A percentile compares a stretch with the other conserved stretches of the same genome.
These are phyloP conservation scores for Colletotrichum sojae DNA, from an alignment of 2,329 filamentous ascomycete genomes.

Conservation along the genomic window DNA sequence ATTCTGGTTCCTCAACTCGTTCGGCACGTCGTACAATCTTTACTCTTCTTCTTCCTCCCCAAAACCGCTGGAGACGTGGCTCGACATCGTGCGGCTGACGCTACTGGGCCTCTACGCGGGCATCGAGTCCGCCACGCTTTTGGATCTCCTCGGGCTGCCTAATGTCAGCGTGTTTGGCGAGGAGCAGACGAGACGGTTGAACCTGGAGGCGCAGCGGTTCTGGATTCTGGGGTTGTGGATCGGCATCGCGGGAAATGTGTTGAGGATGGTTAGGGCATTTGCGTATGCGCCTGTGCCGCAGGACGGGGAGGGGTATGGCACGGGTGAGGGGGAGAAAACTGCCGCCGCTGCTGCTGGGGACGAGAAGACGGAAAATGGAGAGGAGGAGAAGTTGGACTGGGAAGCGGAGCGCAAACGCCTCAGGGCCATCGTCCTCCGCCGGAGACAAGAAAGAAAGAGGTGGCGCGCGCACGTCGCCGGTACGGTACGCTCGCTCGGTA, in stretches of 20 bases:
- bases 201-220: constrained; percentile 75
- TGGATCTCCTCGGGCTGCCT: constrained; percentile 64
- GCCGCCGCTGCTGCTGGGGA: constrained; percentile 43
- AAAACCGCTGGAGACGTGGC: constrained; percentile 54
- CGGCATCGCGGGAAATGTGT: constrained; percentile 59
- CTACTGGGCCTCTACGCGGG: constrained; percentile 77
- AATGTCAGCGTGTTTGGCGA: constrained; percentile 67
- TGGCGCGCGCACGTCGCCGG: constrained; percentile 49
- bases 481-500: constrained; percentile 54
- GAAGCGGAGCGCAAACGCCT: constrained; percentile 55
- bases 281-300: constrained; percentile 53
- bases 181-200: constrained; percentile 60
- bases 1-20: constrained; percentile 76
- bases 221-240: constrained; percentile 76
- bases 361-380: constrained; percentile 11
- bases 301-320: constrained; percentile 47
- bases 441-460: constrained; percentile 50
- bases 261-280: constrained; percentile 57
- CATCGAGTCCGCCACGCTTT: constrained; percentile 75
- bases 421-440: constrained; percentile 50
- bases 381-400: constrained; percentile 30
- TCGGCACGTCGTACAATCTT: constrained; percentile 63
- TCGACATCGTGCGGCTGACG: constrained; percentile 70
- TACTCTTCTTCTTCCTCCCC: constrained; percentile 49
- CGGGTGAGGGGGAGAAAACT: constrained; percentile 41